Percentiles rank a stretch among this genome's conserved stretches.
These are phyloP conservation scores for Yarrowia yakushimensis DNA, from an alignment of 805 yeast genomes.

Conservation along the genomic window DNA sequence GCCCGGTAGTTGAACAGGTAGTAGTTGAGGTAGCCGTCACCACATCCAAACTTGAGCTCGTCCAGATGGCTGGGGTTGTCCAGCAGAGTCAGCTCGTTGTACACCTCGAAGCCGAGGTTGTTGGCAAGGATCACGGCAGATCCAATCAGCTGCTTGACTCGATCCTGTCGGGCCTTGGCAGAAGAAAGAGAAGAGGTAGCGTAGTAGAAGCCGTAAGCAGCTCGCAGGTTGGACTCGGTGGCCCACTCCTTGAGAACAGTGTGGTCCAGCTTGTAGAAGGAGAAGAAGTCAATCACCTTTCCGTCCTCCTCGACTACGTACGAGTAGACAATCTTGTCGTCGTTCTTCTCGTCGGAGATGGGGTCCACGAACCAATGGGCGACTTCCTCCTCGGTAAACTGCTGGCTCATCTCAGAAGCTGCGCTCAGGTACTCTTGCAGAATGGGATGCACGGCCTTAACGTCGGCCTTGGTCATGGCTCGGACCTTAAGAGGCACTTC, in stretches of 20 bases:
- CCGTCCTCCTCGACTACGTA: conserved; percentile 62
- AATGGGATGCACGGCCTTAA: conserved; percentile 59
- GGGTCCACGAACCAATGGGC: conserved; percentile 68
- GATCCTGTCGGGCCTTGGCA: conserved; percentile 39
- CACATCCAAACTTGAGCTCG: conserved; percentile 82
- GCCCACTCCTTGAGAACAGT: conserved; percentile 61
- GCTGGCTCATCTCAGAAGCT: conserved; percentile 70
- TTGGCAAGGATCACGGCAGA: conserved; percentile 79
- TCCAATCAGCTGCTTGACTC: conserved; percentile 59
- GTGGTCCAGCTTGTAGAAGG: conserved; percentile 86
- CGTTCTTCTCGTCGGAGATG: conserved; percentile 45
- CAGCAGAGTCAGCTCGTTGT: conserved; percentile 87
- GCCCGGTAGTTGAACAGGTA: conserved; percentile 89
- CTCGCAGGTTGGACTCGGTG: conserved; percentile 63
- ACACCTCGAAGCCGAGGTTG: conserved; percentile 71
- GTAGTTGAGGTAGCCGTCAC: conserved; percentile 89
- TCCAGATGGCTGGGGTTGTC: conserved; percentile 83
- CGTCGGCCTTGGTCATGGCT: conserved; percentile 54
- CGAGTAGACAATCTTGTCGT: conserved; percentile 59
- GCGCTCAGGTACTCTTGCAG: conserved; percentile 57
- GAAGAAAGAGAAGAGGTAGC: conserved; percentile 64
- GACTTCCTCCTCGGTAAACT: conserved; percentile 64
- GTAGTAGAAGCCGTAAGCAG: conserved; percentile 87
- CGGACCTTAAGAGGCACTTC: conserved; percentile 51
- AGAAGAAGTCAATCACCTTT: conserved; percentile 78